phyloP scores from a whole-genome alignment of 2,329 filamentous ascomycete genomes.

The Magnaporthales sp. region DNA sequence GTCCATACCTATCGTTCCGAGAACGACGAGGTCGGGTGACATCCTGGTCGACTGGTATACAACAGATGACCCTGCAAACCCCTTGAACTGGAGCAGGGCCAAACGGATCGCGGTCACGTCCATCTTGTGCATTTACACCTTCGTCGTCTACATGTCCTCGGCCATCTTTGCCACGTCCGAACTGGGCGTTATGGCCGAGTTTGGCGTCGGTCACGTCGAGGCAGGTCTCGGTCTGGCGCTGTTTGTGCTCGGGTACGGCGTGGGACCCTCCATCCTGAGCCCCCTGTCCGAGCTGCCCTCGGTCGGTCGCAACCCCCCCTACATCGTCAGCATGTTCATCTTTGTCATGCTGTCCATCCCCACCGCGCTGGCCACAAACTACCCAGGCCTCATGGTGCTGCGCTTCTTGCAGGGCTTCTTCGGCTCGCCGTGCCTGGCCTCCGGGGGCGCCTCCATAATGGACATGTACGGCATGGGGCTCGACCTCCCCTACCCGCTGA shows the following conservation, averaged over 20 bases:
- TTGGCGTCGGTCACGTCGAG: conserved; percentile 35
- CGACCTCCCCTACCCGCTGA: conserved; percentile 48
- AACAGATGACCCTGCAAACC: conserved; percentile 40
- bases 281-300: conserved; percentile 49
- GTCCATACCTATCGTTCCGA: conserved; percentile 19
- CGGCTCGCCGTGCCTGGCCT: conserved; percentile 56
- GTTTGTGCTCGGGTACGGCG: conserved; percentile 38
- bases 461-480: conserved; percentile 44
- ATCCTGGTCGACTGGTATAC: conserved; percentile 30
- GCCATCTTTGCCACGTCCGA: conserved; percentile 29
- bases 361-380: conserved; percentile 53
- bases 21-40: conserved; percentile 18
- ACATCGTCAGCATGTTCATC: conserved; percentile 57
- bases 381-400: conserved; percentile 53
- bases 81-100: conserved; percentile 35
- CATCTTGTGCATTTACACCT: conserved; percentile 39
- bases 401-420: conserved; percentile 60
- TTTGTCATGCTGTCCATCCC: conserved; percentile 61
- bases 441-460: conserved; percentile 40
- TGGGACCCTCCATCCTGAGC: conserved; percentile 43
- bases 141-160: conserved; percentile 28
- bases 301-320: conserved; percentile 57
- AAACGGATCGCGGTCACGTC: conserved; percentile 27
- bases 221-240: conserved; percentile 45
- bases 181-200: conserved; percentile 36